Evolutionary conservation across 208 protist genomes (phyloP).

Genomic region (Trypanosoma cruzi): DNA sequence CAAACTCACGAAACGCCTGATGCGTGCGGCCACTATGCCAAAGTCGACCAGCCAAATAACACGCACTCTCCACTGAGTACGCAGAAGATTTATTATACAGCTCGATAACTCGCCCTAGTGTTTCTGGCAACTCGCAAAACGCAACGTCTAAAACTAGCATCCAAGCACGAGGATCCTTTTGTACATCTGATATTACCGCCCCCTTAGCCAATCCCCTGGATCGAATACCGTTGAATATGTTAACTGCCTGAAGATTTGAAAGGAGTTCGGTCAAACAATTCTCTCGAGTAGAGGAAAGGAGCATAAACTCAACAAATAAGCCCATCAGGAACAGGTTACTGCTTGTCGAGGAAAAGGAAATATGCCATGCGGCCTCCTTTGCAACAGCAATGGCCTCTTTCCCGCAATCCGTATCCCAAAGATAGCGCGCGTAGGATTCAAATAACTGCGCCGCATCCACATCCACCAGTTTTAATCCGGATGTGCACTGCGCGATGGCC

Average conservation of each 20-base stretch:
- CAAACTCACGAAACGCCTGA: constrained; percentile 40
- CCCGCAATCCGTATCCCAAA: constrained; percentile 36
- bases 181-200: constrained; percentile 29
- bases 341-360: constrained; percentile 47
- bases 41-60: constrained; percentile 49
- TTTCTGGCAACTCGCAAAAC: constrained; percentile 22
- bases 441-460: constrained; percentile 63
- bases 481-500: constrained; percentile 68
- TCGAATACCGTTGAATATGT: constrained; percentile 4
- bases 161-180: constrained; percentile 39
- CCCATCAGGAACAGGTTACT: constrained; percentile 73
- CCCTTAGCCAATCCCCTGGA: constrained; percentile 23
- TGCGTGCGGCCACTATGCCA: constrained; percentile 29
- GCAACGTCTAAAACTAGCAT: constrained; percentile 42
- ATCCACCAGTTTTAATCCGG: constrained; percentile 47
- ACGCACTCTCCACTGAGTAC: constrained; percentile 61
- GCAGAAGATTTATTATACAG: constrained; percentile 31
- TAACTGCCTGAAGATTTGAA: constrained; percentile 11
- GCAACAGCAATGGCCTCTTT: constrained; percentile 44
- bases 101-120: constrained; percentile 28
- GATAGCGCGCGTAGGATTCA: constrained; percentile 41
- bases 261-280: constrained; percentile 21
- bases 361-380: constrained; percentile 62
- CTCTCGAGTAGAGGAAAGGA: constrained; percentile 12
- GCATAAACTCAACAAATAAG: constrained; percentile 53